These are phyloP conservation scores for Rosa rugosa DNA, from an alignment of 306 rosid genomes.

Conservation along the genomic window DNA sequence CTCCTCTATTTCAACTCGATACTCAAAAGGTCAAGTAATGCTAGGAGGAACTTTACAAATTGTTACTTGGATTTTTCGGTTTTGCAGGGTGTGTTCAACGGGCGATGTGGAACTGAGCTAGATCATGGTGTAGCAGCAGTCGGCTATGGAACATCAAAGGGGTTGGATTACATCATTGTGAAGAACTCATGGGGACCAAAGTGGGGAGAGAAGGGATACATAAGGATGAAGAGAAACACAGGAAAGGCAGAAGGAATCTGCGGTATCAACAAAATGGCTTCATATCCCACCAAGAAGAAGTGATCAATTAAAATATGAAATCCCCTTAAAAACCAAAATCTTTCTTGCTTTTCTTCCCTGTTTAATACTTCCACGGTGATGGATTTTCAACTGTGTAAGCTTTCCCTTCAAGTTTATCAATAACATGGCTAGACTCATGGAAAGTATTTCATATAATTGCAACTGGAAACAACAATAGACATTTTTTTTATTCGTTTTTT, in stretches of 20 bases:
- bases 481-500: not conserved
- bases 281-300: conserved; percentile 77
- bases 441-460: not conserved
- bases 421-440: conserved; percentile 14
- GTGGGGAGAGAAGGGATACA: conserved; percentile 93
- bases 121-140: conserved; percentile 95
- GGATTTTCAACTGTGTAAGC: not conserved
- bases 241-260: conserved; percentile 82
- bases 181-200: conserved; percentile 90
- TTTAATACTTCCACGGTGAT: conserved; percentile 16
- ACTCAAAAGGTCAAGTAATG: not conserved
- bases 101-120: conserved; percentile 71
- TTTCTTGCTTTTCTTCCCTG: not conserved
- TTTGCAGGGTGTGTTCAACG: conserved; percentile 77
- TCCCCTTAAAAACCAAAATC: not conserved
- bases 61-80: not conserved
- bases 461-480: not conserved
- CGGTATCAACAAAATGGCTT: conserved; percentile 84
- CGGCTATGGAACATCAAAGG: conserved; percentile 80
- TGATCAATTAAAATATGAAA: conserved; percentile 14
- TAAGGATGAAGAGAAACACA: conserved; percentile 69
- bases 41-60: not conserved
- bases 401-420: conserved; percentile 9
- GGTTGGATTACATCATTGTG: conserved; percentile 71
- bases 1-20: not conserved